Conservation (phyloP, 2,329 filamentous ascomycete genomes). For the Pseudocercospora musae region DNA sequence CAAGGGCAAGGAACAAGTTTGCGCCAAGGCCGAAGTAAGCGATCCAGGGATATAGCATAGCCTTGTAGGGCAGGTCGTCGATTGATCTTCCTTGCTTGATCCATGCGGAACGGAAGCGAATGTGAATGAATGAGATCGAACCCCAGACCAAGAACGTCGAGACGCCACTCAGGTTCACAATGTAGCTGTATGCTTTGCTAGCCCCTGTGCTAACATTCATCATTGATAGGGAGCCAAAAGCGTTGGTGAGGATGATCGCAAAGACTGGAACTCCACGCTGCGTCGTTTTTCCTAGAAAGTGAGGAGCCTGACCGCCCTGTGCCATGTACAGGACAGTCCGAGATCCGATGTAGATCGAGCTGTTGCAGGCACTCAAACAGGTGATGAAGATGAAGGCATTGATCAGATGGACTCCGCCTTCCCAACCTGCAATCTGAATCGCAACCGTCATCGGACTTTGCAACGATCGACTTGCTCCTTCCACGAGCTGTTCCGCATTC, state of each 20-base stretch:
- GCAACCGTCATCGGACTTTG: slow-evolving; percentile 70
- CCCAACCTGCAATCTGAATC: slow-evolving; percentile 70
- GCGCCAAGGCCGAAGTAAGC: slow-evolving; percentile 49
- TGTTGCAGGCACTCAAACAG: slow-evolving; percentile 64
- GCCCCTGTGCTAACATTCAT: slow-evolving; percentile 70
- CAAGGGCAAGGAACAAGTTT: slow-evolving; percentile 51
- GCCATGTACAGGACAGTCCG: slow-evolving; percentile 75
- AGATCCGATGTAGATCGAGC: slow-evolving; percentile 72
- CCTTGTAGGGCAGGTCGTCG: slow-evolving; percentile 47
- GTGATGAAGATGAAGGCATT: slow-evolving; percentile 75
- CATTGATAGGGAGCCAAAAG: slow-evolving; percentile 69
- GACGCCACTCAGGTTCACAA: slow-evolving; percentile 62
- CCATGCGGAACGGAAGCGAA: slow-evolving; percentile 68
- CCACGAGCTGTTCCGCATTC: slow-evolving; percentile 62
- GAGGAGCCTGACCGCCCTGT: slow-evolving; percentile 67
- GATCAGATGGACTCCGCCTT: slow-evolving; percentile 70
- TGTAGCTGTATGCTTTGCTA: slow-evolving; percentile 63
- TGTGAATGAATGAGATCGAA: slow-evolving; percentile 66
- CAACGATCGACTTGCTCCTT: slow-evolving; percentile 60
- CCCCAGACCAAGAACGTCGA: slow-evolving; percentile 72
- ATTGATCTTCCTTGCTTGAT: slow-evolving; percentile 54
- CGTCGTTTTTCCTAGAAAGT: slow-evolving; percentile 66
- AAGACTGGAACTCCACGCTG: slow-evolving; percentile 58
- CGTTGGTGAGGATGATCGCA: slow-evolving; percentile 65
- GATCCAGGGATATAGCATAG: slow-evolving; percentile 51